Evolutionary conservation across 257 asterid genomes (phyloP), one percentile per base, ranked within the genome.

Genomic region (Petrea volubilis): DNA sequence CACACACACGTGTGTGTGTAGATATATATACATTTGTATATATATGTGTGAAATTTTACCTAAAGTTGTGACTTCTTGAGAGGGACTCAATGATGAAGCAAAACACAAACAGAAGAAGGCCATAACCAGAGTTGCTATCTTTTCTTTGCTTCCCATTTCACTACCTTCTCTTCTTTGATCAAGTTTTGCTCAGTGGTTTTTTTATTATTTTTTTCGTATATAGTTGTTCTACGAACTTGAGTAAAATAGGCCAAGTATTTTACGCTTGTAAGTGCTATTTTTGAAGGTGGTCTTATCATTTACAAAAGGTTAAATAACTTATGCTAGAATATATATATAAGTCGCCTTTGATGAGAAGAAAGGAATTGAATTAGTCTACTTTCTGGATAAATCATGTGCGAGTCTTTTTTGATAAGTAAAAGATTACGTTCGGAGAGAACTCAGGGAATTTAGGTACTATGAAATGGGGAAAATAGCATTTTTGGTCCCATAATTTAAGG

Each of bases 281-380:
- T 15, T 38, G 52, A 40, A 38, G 64, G 73, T 51, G 38, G 41
- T 7, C 40, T 52, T 23, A 21, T 67, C 27, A 36, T 67, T 36
- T 36, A 40, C 73, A 67, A 67, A 67, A 67, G 63, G 40, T 52
- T 13, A 47, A 21, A 10, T 13, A 40, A 5, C 67, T 61, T 40
- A 11, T 20, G 18, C 49, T 8, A 27, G 67, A 69, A 41, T 57
- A 28, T 17, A 24, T 17, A 21, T 17, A 15, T n/a, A 27, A 31
- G 40, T 21, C 27, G 69, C 69, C 69, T 60, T 59, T 47, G 69
- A 4, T 47, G 33, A 23, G 40, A 71, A 34, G 76, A 46, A 71
- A 60, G 46, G 69, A 71, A 71, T 71, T 33, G 9, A 21, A 47
- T 18, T 7, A 15, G 21, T n/a, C 34, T 29, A 33, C 12, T 40